These are phyloP conservation scores for Dujonia santamariae DNA, from an alignment of 1,139 yeast species.

Conservation along the genomic window DNA sequence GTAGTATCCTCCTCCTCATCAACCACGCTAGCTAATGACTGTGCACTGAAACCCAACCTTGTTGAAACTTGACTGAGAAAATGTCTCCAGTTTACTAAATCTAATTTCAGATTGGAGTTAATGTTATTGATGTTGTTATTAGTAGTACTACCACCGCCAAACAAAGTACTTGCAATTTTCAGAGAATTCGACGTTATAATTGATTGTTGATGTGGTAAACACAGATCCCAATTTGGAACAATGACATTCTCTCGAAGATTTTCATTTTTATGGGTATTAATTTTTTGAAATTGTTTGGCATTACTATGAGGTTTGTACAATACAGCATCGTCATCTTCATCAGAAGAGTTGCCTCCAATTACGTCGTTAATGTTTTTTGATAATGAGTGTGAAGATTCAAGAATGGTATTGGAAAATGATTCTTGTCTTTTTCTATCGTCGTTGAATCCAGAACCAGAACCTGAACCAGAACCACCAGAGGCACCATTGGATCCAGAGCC, in stretches of 20 bases:
- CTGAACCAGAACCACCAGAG: too few species aligned
- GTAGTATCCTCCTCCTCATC: conserved; percentile 10
- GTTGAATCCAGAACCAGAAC: too few species aligned
- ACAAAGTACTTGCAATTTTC: conserved; percentile 10
- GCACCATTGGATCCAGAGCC: too few species aligned
- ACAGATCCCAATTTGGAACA: conserved; percentile 43
- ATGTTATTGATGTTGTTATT: conserved; percentile 17
- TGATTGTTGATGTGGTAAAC: conserved; percentile 32
- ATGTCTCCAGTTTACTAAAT: conserved; percentile 36
- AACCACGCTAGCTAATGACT: conserved; percentile 29
- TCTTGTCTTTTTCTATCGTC: conserved; percentile 11
- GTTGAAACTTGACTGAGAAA: conserved; percentile 35
- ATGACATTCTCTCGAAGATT: conserved; percentile 39
- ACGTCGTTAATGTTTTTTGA: conserved; percentile 13
- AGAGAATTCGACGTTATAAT: conserved; percentile 11
- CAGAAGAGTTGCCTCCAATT: conserved; percentile 10
- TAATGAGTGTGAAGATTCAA: conserved; percentile 31
- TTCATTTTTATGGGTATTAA: conserved; percentile 47
- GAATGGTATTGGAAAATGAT: conserved; percentile 29
- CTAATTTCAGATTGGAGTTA: conserved; percentile 19
- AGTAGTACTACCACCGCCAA: conserved; percentile 27
- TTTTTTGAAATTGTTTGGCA: conserved; percentile 39
- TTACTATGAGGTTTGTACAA: conserved; percentile 45
- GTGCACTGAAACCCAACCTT: conserved; percentile 37
- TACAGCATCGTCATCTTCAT: conserved; percentile 39